These are phyloP conservation scores for Plectranthus barbatus DNA, from an alignment of 257 asterid species.

Conservation along the genomic window DNA sequence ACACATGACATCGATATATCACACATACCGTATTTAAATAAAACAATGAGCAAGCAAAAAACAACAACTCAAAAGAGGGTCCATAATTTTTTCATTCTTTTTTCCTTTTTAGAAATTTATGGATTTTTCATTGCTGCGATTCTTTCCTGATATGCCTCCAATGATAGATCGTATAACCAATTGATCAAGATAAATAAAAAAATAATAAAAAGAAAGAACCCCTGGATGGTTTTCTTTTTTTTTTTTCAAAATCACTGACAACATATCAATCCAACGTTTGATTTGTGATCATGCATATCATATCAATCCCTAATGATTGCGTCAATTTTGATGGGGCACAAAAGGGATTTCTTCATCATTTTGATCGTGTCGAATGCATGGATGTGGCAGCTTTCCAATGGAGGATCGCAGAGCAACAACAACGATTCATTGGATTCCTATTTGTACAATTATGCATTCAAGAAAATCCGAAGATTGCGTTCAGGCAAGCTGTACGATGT, in stretches of 20 bases:
- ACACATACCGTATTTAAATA: background rate
- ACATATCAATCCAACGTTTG: background rate
- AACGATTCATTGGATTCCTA: conserved; percentile 42
- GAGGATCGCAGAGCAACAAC: conserved; percentile 28
- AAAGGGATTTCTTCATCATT: conserved; percentile 20
- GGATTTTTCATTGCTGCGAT: conserved; percentile 9
- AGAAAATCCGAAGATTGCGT: conserved; percentile 15
- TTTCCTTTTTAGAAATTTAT: background rate
- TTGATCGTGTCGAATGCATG: conserved; percentile 24
- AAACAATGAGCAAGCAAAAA: background rate
- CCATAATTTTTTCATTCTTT: background rate
- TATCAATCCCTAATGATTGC: background rate
- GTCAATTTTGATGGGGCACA: conserved; percentile 40
- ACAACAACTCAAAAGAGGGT: conserved; percentile 2
- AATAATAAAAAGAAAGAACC: background rate
- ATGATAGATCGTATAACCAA: background rate
- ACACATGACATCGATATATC: too few relatives aligned
- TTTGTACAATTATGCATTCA: conserved; percentile 35
- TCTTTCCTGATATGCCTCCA: background rate
- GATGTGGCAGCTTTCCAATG: conserved; percentile 17
- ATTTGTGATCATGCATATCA: background rate
- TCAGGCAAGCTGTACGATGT: conserved; percentile 42
- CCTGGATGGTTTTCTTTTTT: too few relatives aligned
- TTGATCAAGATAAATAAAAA: background rate
- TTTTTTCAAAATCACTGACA: background rate